These are phyloP conservation scores for Leccinum pellstonianum DNA, from an alignment of 768 basidiomycete species.

Conservation along the genomic window DNA sequence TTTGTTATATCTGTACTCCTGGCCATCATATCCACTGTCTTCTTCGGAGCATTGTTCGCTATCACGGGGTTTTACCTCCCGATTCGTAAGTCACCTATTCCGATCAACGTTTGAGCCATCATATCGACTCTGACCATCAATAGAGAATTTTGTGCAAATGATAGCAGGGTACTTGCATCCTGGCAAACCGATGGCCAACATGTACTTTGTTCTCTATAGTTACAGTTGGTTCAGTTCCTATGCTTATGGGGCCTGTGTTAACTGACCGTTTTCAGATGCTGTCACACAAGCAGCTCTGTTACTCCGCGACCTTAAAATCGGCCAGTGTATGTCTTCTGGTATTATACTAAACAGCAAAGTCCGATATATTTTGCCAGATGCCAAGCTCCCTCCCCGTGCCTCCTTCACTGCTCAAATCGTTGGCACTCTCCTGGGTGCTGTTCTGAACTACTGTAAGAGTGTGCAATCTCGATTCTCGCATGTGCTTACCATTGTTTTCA, in stretches of 20 bases:
- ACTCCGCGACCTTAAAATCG: constrained; percentile 55
- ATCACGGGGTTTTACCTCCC: constrained; percentile 38
- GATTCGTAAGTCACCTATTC: constrained; percentile 19
- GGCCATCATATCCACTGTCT: constrained; percentile 47
- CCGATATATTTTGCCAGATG: constrained; percentile 24
- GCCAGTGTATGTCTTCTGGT: constrained; percentile 17
- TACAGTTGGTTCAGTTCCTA: constrained; percentile 37
- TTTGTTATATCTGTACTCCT: constrained; percentile 53
- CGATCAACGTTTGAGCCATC: background rate
- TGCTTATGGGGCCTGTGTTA: constrained; percentile 7
- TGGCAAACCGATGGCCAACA: constrained; percentile 42
- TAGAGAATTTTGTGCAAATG: constrained; percentile 35
- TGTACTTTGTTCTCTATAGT: constrained; percentile 45
- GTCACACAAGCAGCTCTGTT: constrained; percentile 49
- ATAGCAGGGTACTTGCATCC: constrained; percentile 38
- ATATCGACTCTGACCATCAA: background rate
- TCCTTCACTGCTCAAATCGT: constrained; percentile 59
- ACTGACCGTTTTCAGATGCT: constrained; percentile 42
- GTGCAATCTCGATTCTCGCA: background rate
- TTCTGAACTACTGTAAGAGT: constrained; percentile 44
- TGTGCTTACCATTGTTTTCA: constrained; percentile 27
- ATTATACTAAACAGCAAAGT: constrained; percentile 34
- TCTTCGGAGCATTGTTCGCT: constrained; percentile 53
- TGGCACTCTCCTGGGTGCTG: constrained; percentile 54
- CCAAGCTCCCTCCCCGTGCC: constrained; percentile 62